Evolutionary conservation across 2,329 filamentous ascomycete species (phyloP).

Genomic region (Bipolaris cookei): DNA sequence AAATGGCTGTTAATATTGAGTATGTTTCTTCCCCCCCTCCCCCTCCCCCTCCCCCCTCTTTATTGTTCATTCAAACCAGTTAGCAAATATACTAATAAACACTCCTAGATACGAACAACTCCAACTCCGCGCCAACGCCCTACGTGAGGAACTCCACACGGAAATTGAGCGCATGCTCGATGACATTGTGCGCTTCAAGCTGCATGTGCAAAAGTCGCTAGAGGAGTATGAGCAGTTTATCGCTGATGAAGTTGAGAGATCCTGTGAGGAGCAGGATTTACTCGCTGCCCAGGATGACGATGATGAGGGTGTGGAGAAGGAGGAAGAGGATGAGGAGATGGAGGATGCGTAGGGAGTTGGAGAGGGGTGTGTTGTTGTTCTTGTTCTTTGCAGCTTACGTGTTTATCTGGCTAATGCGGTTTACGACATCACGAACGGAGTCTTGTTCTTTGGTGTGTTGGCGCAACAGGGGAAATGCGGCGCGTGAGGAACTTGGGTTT

Average conservation of each 20-base stretch:
- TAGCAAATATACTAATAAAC: no score
- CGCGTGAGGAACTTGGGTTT: no score
- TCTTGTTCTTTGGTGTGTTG: no score
- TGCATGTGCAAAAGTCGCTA: constrained; percentile 89
- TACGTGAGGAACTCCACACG: constrained; percentile 97
- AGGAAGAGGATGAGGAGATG: background rate
- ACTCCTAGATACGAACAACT: constrained; percentile 80
- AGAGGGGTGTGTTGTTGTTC: background rate
- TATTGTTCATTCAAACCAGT: no score
- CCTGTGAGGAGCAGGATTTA: constrained; percentile 59
- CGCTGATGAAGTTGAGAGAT: constrained; percentile 82
- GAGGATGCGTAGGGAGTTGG: constrained; percentile 1
- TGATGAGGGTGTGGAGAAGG: constrained; percentile 34
- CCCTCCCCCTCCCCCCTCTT: background rate
- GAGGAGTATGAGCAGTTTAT: constrained; percentile 96
- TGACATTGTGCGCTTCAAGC: constrained; percentile 98
- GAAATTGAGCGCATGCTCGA: constrained; percentile 96
- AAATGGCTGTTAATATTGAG: constrained; percentile 98
- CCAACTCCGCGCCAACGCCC: constrained; percentile 78
- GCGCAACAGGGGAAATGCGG: no score
- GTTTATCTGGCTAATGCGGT: background rate
- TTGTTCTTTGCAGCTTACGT: background rate
- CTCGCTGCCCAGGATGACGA: constrained; percentile 40
- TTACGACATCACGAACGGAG: no score
- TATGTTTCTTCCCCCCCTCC: constrained; percentile 54